These are phyloP conservation scores for Aspergillus versicolor DNA, from an alignment of 2,329 filamentous ascomycete genomes.

Conservation along the genomic window DNA sequence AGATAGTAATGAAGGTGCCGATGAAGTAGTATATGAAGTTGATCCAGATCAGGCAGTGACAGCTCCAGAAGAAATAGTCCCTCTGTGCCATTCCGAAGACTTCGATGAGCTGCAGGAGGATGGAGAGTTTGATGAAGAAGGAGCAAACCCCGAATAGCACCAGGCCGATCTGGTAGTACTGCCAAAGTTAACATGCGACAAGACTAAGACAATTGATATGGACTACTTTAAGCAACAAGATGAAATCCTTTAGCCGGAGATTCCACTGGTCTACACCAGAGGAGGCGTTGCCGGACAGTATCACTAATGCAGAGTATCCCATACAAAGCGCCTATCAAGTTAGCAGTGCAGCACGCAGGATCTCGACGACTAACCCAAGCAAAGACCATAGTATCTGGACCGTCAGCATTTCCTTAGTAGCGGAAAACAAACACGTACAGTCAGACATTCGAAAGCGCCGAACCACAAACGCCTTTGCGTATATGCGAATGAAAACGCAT, in stretches of 20 bases:
- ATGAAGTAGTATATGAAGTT: not conserved
- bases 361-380: constrained; percentile 1
- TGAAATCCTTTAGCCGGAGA: not conserved
- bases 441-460: not conserved
- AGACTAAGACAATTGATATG: too few relatives aligned
- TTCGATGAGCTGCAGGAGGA: not conserved
- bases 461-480: constrained; percentile 5
- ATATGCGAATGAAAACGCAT: not conserved
- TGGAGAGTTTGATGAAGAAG: not conserved
- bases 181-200: not conserved
- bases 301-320: not conserved
- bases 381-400: not conserved
- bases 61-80: not conserved
- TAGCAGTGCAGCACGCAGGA: not conserved
- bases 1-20: not conserved
- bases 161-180: not conserved
- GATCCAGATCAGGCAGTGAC: not conserved
- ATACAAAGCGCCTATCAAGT: not conserved
- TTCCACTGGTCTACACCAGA: not conserved
- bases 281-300: not conserved
- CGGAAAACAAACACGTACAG: not conserved
- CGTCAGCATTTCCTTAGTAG: not conserved
- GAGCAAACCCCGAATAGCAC: not conserved
- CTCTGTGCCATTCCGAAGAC: not conserved
- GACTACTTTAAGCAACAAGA: not conserved